Base-by-base conservation (phyloP, 805 yeast genomes). In the Ogataea ramenticola region DNA sequence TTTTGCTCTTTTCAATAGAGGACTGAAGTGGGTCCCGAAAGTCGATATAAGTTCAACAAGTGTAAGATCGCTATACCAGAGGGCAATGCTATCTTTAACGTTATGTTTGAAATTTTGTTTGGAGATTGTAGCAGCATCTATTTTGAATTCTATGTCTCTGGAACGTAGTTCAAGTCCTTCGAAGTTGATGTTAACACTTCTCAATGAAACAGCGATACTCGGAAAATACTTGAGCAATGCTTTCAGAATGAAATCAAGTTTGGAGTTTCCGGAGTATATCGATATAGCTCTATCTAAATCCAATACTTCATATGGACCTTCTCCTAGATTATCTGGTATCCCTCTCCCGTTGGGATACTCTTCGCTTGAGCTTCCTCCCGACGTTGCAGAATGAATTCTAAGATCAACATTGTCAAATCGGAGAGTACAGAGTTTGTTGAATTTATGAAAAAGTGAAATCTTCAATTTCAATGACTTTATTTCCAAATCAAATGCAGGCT, bases 201-300 rank as follows among this genome's bases (percentile, higher is more conserved):
- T 29, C 9, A 62, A 29, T 29, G 42, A 42, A 4, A 62, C 16
- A 2, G 52, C 50, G 3, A 49, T 20, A 30, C 57, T 56, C 0
- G 64, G 65, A 22, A 55, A 43, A 11, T 44, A 46, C 2, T 45
- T 39, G 9, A 55, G 31, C 8, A 53, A n/a, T n/a, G 51, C 41
- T 17, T 47, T 43, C 2, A 49, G 15, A 1, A 56, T 16, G 11
- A 50, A 24, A 15, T 46, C 44, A 4, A 52, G 31, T 29, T 29
- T 43, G 4, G 20, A 20, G 24, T 51, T 47, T 15, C 45, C 30
- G 1, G 58, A 51, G 17, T 47, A 52, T 7, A 56, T 46, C 11
- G 40, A 42, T 5, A 57, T 50, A 14, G 55, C 54, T 5, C 45
- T 43, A 12, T 48, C 33, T 15, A 54, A 47, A 34, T 53, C 50